Percentiles rank a stretch among this genome's conserved stretches.
Conservation (phyloP, 192 early-diverging fungal genomes). For the Backusella westeae region DNA sequence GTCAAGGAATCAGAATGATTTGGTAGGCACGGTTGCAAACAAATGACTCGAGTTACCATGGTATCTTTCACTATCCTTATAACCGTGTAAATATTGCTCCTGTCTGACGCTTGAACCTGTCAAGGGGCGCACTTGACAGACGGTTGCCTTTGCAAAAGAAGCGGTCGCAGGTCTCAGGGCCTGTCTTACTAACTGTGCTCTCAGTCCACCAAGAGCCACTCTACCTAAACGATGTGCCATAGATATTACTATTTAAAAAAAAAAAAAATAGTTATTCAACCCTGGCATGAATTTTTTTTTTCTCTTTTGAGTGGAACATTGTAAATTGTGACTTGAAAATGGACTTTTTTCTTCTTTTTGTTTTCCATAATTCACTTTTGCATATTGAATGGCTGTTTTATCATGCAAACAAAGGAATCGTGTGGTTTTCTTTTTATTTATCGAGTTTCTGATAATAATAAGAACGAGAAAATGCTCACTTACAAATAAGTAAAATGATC, state of each 20-base stretch:
- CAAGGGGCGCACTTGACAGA: background rate
- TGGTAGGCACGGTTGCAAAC: background rate
- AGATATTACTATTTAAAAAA: background rate
- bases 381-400: too few species aligned
- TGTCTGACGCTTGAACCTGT: background rate
- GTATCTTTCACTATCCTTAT: conserved; percentile 19
- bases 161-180: background rate
- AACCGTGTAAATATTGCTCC: conserved; percentile 15
- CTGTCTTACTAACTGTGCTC: background rate
- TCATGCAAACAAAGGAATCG: too few species aligned
- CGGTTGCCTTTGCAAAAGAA: background rate
- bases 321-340: too few species aligned
- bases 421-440: too few species aligned
- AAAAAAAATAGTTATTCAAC: too few species aligned
- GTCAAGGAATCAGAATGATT: background rate
- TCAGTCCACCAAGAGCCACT: background rate
- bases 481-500: too few species aligned
- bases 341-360: too few species aligned
- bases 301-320: too few species aligned
- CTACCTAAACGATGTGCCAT: background rate
- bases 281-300: too few species aligned
- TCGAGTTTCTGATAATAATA: too few species aligned
- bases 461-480: too few species aligned
- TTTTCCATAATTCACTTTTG: too few species aligned
- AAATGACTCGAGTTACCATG: conserved; percentile 8